Evolutionary conservation across 345 rosid genomes (phyloP), one percentile per base, ranked within the genome.

Genomic region (Draba incana): DNA sequence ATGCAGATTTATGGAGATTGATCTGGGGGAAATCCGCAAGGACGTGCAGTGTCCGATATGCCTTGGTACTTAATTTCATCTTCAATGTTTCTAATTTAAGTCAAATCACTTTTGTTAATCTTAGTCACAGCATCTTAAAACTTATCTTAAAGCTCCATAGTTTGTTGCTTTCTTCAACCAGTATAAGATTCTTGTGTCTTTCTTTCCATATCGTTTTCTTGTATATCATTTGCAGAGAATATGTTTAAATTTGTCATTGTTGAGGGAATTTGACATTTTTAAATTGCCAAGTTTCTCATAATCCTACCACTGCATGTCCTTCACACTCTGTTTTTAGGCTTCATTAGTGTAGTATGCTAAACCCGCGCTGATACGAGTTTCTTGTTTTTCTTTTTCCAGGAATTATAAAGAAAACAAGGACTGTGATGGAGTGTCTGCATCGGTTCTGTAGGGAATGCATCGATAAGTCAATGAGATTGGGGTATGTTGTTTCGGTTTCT

Each of bases 381-480:
- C 33, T 44, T 53, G 38, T 14, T 39, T 39, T 72, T 53, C 7
- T 10, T 16, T 72, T 16, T 72, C 33, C 64, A 88, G 97, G 97
- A 48, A 86, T 90, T 64, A 90, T 90, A 52, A 85, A 82, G 68
- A 90, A 88, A 73, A 90, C 97, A 31, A 83, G 94, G 75, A 88
- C 97, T 50, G 94, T 90, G 42, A 90, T 84, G 92, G 97, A 88
- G 73, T 90, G 97, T 57, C 75, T 90, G 52, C 94, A 90, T 75
- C 86, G 97, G 43, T 90, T 90, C 80, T 90, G 97, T 71, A 74
- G 92, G 69, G 92, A 86, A 78, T 90, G 97, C 79, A 88, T 90
- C 37, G 97, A 84, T 81, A 88, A 86, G 77, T 85, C 92, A 48
- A 88, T 90, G 97, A 74, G 92, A 48, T 75, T 90, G 51, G 88